These are phyloP conservation scores for Neurospora intermedia DNA, from an alignment of 495 filamentous ascomycete species.

Conservation along the genomic window DNA sequence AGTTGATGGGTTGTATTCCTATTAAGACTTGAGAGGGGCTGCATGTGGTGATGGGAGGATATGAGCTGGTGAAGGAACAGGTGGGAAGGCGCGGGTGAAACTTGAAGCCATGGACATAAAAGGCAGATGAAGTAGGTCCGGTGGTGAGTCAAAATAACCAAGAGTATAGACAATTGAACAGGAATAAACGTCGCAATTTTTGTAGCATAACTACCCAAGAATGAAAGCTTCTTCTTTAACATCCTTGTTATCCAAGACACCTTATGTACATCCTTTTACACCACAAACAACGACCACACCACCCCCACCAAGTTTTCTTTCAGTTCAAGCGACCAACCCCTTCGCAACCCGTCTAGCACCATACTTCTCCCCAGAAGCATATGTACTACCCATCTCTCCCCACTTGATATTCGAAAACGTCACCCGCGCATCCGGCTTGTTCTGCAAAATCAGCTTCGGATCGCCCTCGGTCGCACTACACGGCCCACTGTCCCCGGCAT, in stretches of 20 bases:
- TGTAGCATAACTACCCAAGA: neutral
- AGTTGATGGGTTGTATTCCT: neutral
- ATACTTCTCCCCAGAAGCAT: neutral
- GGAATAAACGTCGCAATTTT: too few species aligned
- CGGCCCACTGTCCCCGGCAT: slow-evolving; percentile 44
- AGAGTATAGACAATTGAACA: neutral
- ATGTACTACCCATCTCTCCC: slow-evolving; percentile 54
- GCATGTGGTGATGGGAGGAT: neutral
- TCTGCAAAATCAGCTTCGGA: slow-evolving; percentile 36
- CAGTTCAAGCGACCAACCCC: neutral
- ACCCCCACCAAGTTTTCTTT: too few species aligned
- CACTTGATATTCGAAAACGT: slow-evolving; percentile 54
- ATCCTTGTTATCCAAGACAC: too few species aligned
- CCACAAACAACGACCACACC: too few species aligned
- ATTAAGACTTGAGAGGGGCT: neutral
- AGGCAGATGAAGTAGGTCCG: neutral
- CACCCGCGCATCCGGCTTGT: slow-evolving; percentile 41
- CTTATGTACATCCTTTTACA: too few species aligned
- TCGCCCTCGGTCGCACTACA: slow-evolving; percentile 45
- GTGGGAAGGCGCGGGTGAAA: neutral
- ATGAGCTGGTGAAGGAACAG: neutral
- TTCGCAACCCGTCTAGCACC: neutral
- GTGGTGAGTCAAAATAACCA: neutral
- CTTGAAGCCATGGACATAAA: neutral
- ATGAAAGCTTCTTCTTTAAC: too few species aligned